These are phyloP conservation scores for Triticum monococcum DNA, from an alignment of 176 grass and related monocot genomes.

Conservation along the genomic window DNA sequence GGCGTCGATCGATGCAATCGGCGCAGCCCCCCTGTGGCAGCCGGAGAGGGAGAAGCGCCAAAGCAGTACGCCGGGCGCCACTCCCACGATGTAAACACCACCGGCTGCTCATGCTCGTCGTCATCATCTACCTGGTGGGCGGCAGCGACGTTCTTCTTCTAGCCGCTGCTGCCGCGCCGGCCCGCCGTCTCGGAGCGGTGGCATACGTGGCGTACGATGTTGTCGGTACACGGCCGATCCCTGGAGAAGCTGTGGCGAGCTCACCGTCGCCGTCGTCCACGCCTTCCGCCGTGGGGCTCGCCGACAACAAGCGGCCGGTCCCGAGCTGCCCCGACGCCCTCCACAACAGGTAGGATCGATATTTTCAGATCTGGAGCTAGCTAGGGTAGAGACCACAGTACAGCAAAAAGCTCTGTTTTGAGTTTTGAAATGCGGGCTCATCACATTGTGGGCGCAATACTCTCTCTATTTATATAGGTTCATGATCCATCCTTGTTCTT, in stretches of 20 bases:
- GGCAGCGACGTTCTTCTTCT: not conserved
- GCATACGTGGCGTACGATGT: not conserved
- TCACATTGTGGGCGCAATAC: no score
- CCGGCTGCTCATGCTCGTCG: not conserved
- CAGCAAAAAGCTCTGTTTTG: no score
- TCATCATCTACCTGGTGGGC: conserved; percentile 11
- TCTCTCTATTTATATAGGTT: no score
- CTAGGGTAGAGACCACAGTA: no score
- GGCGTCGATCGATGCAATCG: conserved; percentile 24
- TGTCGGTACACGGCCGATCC: conserved; percentile 34
- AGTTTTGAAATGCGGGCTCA: no score
- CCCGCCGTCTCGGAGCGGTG: not conserved
- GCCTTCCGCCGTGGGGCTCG: not conserved
- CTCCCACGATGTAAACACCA: not conserved
- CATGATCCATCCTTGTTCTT: no score
- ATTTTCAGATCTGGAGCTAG: no score
- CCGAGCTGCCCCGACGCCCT: not conserved
- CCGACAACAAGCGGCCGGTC: not conserved
- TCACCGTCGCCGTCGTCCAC: not conserved
- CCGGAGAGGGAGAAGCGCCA: not conserved
- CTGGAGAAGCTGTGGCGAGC: not conserved
- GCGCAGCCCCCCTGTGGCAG: not conserved
- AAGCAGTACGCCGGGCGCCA: not conserved
- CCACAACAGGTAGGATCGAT: conserved; percentile 44
- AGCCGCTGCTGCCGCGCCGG: not conserved